phyloP scores from a whole-genome alignment of 129 eudicot genomes.

The Tagetes patula region DNA sequence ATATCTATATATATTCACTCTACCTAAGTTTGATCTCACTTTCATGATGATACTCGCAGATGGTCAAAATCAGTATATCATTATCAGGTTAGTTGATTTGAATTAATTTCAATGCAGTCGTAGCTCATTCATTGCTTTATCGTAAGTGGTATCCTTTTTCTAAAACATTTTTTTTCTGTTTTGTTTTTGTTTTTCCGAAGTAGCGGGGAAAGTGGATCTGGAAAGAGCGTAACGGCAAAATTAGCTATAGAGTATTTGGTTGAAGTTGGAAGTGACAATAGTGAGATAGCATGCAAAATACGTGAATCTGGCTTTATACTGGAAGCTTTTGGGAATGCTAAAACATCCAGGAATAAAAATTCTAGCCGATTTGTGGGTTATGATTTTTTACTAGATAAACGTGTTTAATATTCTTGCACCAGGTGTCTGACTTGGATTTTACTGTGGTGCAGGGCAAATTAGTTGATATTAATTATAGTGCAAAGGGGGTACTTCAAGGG shows the following conservation, averaged over 20 bases:
- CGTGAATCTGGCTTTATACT: slow-evolving; percentile 63
- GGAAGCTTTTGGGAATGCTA: slow-evolving; percentile 97
- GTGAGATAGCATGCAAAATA: slow-evolving; percentile 60
- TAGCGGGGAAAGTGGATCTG: slow-evolving; percentile 99
- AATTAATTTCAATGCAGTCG: background rate
- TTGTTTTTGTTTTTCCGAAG: slow-evolving; percentile 1
- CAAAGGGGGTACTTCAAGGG: slow-evolving; percentile 63
- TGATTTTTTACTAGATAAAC: background rate
- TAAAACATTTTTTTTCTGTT: too few species aligned
- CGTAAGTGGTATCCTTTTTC: background rate
- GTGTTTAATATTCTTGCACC: background rate
- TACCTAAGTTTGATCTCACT: slow-evolving; percentile 12
- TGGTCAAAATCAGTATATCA: slow-evolving; percentile 69
- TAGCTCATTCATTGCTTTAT: background rate
- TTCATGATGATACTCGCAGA: slow-evolving; percentile 56
- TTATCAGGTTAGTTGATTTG: slow-evolving; percentile 70
- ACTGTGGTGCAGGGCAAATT: slow-evolving; percentile 78
- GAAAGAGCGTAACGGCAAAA: slow-evolving; percentile 92
- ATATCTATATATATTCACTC: slow-evolving; percentile 15
- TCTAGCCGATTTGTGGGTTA: slow-evolving; percentile 90
- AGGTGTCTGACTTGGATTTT: slow-evolving; percentile 19
- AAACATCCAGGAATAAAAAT: slow-evolving; percentile 82
- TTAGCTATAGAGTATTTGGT: slow-evolving; percentile 85
- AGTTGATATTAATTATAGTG: slow-evolving; percentile 68
- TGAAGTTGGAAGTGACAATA: slow-evolving; percentile 56